phyloP scores from a whole-genome alignment of 306 rosid species.

The Gastrolobium villosum region DNA sequence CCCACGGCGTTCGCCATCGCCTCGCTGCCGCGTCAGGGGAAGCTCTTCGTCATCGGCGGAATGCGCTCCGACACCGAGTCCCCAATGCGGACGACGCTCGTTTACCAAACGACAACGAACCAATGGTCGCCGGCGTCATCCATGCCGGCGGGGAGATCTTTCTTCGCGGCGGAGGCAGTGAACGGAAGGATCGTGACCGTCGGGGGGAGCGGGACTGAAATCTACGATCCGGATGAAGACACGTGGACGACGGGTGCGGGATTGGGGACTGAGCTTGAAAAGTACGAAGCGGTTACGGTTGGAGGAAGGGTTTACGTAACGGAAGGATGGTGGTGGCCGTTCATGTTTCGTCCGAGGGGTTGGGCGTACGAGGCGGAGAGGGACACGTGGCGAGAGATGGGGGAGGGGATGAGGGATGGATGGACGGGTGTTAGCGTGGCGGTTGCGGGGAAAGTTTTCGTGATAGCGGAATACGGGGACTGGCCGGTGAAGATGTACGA shows the following conservation, averaged over 20 bases:
- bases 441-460: conserved; percentile 53
- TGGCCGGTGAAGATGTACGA: conserved; percentile 69
- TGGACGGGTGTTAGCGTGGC: conserved; percentile 71
- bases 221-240: conserved; percentile 61
- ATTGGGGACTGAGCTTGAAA: conserved; percentile 15
- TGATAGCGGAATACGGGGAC: conserved; percentile 68
- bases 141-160: conserved; percentile 23
- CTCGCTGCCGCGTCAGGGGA: conserved; percentile 64
- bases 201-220: conserved; percentile 35
- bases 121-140: conserved; percentile 55
- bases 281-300: conserved; percentile 52
- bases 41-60: conserved; percentile 59
- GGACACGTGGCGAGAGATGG: conserved; percentile 67
- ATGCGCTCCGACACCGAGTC: conserved; percentile 28
- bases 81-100: conserved; percentile 38
- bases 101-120: conserved; percentile 59
- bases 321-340: conserved; percentile 89
- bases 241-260: conserved; percentile 51
- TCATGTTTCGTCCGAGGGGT: conserved; percentile 60
- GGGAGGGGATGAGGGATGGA: conserved; percentile 67
- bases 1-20: conserved; percentile 50
- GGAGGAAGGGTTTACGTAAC: conserved; percentile 67
- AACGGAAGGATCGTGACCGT: conserved; percentile 56
- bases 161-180: conserved; percentile 49
- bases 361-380: conserved; percentile 46